Conservation (phyloP, 108 stramenopile genomes). For the Aurantiochytrium sp. region DNA sequence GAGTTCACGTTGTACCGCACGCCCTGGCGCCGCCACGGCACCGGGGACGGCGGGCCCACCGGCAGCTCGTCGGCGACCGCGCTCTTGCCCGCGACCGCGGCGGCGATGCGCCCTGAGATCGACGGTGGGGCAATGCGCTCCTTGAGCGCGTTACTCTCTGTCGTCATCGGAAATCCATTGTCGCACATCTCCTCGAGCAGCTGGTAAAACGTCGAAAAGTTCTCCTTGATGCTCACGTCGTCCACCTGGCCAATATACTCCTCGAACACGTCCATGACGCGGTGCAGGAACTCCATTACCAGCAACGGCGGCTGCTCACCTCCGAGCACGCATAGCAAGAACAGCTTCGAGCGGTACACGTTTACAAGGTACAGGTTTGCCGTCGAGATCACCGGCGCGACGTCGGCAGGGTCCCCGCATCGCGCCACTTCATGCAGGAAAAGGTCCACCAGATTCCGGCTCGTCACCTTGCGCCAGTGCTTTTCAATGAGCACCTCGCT, state of each 20-base stretch:
- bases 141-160: constrained; percentile 93
- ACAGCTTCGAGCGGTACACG: constrained; percentile 76
- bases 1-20: constrained; percentile 89
- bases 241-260: constrained; percentile 93
- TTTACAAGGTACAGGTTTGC: constrained; percentile 46
- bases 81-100: constrained; percentile 39
- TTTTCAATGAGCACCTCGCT: constrained; percentile 56
- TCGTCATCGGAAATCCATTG: constrained; percentile 93
- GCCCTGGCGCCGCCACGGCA: constrained; percentile 94
- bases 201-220: constrained; percentile 93
- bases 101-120: not conserved
- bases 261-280: constrained; percentile 83
- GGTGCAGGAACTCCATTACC: constrained; percentile 90
- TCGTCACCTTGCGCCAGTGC: constrained; percentile 55
- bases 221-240: constrained; percentile 88
- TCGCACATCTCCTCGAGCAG: constrained; percentile 97
- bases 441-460: constrained; percentile 50
- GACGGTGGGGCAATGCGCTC: constrained; percentile 79
- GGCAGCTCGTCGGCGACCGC: constrained; percentile 68
- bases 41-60: constrained; percentile 84
- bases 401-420: constrained; percentile 37
- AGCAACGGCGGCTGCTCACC: constrained; percentile 80
- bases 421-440: constrained; percentile 55
- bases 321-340: constrained; percentile 79
- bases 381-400: constrained; percentile 52